Evolutionary conservation across 1,284 basidiomycete species (phyloP).

Genomic region (Coniferiporia sulphurascens): DNA sequence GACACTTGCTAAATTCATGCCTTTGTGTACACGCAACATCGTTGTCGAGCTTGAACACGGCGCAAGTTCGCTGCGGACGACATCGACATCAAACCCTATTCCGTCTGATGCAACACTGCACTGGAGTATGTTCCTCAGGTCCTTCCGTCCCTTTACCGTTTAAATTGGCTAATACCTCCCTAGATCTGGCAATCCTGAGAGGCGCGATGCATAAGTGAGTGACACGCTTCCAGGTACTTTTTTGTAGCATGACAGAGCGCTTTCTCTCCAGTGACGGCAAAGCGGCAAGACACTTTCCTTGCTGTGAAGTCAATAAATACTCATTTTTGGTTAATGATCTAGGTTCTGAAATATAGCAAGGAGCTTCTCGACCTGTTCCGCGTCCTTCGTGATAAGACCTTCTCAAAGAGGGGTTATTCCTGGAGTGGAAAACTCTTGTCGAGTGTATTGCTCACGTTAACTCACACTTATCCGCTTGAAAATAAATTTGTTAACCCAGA

Average conservation of each 20-base stretch:
- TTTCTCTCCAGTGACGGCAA: conserved; percentile 48
- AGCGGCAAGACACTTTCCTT: conserved; percentile 38
- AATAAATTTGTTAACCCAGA: conserved; percentile 80
- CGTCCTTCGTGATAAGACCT: conserved; percentile 65
- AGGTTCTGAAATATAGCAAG: conserved; percentile 62
- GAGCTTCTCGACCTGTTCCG: conserved; percentile 63
- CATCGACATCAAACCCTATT: conserved; percentile 65
- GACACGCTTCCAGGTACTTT: conserved; percentile 12
- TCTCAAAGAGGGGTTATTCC: conserved; percentile 81
- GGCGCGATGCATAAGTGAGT: conserved; percentile 68
- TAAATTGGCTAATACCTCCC: background rate
- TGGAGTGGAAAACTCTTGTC: conserved; percentile 79
- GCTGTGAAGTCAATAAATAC: background rate
- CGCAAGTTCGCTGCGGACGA: conserved; percentile 80
- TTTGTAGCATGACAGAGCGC: conserved; percentile 38
- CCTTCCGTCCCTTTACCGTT: conserved; percentile 3
- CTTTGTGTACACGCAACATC: conserved; percentile 72
- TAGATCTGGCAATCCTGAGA: conserved; percentile 65
- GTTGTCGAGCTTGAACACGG: conserved; percentile 78
- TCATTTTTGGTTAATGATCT: conserved; percentile 16
- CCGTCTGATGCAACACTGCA: conserved; percentile 86
- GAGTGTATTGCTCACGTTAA: conserved; percentile 71
- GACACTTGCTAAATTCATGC: conserved; percentile 73
- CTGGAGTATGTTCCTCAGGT: conserved; percentile 59
- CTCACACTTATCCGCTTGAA: conserved; percentile 79